Evolutionary conservation across 805 yeast genomes (phyloP).

Genomic region (Cyberlindnera nakhonratchasimensis): DNA sequence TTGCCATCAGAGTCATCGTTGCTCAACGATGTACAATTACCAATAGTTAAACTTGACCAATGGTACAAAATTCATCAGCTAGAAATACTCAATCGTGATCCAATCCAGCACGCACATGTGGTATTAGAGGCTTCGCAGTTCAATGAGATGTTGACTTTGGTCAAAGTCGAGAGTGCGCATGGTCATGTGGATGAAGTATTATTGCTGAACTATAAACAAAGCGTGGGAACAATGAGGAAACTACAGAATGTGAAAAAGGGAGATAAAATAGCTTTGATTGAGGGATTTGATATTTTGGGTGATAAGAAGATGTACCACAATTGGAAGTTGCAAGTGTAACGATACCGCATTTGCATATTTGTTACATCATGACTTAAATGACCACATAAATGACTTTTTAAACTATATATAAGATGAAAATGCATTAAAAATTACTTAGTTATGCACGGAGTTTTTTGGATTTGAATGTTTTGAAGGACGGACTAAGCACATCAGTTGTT

Average conservation of each 20-base stretch:
- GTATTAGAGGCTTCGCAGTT: conserved; percentile 8
- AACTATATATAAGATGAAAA: neutral
- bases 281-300: conserved; percentile 7
- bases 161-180: conserved; percentile 2
- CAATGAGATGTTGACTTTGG: conserved; percentile 17
- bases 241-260: conserved; percentile 16
- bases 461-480: too few species aligned
- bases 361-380: neutral
- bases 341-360: neutral
- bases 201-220: conserved; percentile 20
- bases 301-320: conserved; percentile 18
- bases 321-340: conserved; percentile 18
- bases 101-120: neutral
- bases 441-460: too few species aligned
- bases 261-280: conserved; percentile 12
- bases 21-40: conserved; percentile 16
- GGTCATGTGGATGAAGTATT: conserved; percentile 9
- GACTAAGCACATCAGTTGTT: conserved; percentile 40
- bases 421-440: neutral
- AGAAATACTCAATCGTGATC: conserved; percentile 5
- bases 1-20: conserved; percentile 3
- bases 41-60: conserved; percentile 20
- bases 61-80: conserved; percentile 24
- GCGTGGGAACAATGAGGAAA: conserved; percentile 4
- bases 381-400: neutral